phyloP scores from a whole-genome alignment of 352 stramenopile species.

The Phytopythium aichiense region DNA sequence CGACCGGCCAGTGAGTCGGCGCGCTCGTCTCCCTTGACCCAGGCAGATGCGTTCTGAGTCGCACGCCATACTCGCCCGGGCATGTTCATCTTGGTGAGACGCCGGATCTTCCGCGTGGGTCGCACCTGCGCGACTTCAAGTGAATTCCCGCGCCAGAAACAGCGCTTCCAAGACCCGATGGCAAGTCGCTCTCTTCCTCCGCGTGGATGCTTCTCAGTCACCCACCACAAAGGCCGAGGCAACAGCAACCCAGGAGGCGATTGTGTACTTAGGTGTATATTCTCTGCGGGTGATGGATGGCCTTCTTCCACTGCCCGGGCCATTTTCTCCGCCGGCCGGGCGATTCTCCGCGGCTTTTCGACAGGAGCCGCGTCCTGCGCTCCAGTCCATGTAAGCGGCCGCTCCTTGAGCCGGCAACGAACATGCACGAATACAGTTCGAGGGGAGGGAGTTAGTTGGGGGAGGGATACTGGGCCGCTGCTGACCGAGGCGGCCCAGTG shows the following conservation, averaged over 20 bases:
- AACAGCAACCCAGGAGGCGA: background rate
- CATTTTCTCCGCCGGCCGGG: background rate
- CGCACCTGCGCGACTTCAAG: constrained; percentile 5
- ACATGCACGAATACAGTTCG: background rate
- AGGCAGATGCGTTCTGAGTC: background rate
- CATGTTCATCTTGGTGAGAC: background rate
- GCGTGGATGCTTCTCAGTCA: background rate
- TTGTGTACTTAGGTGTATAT: background rate
- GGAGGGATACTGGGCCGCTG: background rate
- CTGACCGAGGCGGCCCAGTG: background rate
- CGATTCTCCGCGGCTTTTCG: background rate
- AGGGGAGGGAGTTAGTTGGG: background rate
- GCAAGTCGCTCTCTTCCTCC: background rate
- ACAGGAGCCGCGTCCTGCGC: background rate
- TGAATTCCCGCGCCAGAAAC: background rate
- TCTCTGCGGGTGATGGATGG: background rate
- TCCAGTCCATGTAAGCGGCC: background rate
- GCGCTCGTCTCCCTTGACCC: background rate
- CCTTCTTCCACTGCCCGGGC: background rate
- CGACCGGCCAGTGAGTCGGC: too few relatives aligned
- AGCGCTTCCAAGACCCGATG: too few relatives aligned
- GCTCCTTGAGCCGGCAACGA: background rate
- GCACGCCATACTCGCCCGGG: background rate
- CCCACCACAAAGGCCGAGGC: background rate
- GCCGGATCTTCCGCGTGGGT: background rate